These are phyloP conservation scores for Kluyveromyces sp. DNA, from an alignment of 1,139 yeast species.

Conservation along the genomic window DNA sequence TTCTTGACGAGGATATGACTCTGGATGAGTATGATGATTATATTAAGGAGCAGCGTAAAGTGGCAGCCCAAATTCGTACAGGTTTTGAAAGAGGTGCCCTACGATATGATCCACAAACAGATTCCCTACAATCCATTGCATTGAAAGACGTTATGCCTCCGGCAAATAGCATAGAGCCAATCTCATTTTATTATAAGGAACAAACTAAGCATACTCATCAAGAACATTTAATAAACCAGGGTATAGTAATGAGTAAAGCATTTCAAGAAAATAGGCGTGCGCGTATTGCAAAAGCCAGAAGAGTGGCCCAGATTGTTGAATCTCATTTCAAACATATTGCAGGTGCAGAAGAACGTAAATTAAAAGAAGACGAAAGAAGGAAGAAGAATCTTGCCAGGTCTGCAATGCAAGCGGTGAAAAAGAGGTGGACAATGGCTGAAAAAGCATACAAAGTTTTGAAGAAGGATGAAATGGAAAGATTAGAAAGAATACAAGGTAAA, in stretches of 20 bases:
- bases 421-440: constrained; percentile 85
- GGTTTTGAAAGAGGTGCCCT: constrained; percentile 49
- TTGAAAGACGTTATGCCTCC: constrained; percentile 39
- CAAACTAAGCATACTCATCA: constrained; percentile 46
- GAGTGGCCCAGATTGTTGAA: constrained; percentile 76
- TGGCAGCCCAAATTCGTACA: constrained; percentile 40
- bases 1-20: constrained; percentile 48
- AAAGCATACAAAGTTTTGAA: constrained; percentile 58
- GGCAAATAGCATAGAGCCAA: constrained; percentile 23
- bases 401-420: constrained; percentile 77
- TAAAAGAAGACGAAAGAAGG: constrained; percentile 61
- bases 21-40: constrained; percentile 41
- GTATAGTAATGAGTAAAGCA: constrained; percentile 60
- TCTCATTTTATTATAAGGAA: constrained; percentile 27
- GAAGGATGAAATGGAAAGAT: constrained; percentile 54
- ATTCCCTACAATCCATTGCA: constrained; percentile 40
- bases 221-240: constrained; percentile 74
- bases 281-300: constrained; percentile 62
- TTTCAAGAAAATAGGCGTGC: constrained; percentile 60
- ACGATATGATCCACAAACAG: constrained; percentile 35
- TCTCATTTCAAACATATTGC: constrained; percentile 76
- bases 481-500: constrained; percentile 71
- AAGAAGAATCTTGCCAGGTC: constrained; percentile 64
- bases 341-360: constrained; percentile 81
- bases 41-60: constrained; percentile 38